Evolutionary conservation across 805 yeast species (phyloP).

Genomic region (Yarrowia yakushimensis): DNA sequence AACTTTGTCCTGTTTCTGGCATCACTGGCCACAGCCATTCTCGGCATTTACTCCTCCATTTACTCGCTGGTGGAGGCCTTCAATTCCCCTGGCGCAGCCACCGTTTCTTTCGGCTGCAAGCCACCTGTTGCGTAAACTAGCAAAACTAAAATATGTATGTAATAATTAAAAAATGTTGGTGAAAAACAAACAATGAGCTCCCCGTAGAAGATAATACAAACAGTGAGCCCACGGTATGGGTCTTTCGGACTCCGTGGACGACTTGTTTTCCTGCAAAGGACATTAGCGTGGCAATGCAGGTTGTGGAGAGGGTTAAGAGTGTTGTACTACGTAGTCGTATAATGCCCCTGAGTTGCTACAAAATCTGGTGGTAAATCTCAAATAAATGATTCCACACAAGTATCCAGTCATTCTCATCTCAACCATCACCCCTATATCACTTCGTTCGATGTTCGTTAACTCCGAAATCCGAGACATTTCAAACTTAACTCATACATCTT

Average conservation of each 20-base stretch:
- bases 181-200: too few relatives aligned
- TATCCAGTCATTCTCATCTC: too few relatives aligned
- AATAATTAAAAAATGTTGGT: too few relatives aligned
- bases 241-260: too few relatives aligned
- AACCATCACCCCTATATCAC: too few relatives aligned
- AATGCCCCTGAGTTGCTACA: too few relatives aligned
- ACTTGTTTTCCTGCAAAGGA: not conserved
- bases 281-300: not conserved
- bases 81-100: slow-evolving; percentile 25
- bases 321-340: too few relatives aligned
- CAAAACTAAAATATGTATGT: not conserved
- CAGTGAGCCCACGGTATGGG: too few relatives aligned
- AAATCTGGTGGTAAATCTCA: too few relatives aligned
- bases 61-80: slow-evolving; percentile 29
- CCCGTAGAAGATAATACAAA: too few relatives aligned
- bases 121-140: slow-evolving; percentile 19
- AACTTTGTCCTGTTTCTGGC: slow-evolving; percentile 36
- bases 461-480: slow-evolving; percentile 16
- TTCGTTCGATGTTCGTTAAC: too few relatives aligned
- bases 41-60: slow-evolving; percentile 35
- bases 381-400: too few relatives aligned
- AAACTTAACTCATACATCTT: not conserved
- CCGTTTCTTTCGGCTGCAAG: slow-evolving; percentile 29
- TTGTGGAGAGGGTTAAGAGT: not conserved
- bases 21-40: slow-evolving; percentile 36